Evolutionary conservation across 1,284 basidiomycete genomes (phyloP), one percentile per base, ranked within the genome.

Genomic region (Moesziomyces antarcticus): DNA sequence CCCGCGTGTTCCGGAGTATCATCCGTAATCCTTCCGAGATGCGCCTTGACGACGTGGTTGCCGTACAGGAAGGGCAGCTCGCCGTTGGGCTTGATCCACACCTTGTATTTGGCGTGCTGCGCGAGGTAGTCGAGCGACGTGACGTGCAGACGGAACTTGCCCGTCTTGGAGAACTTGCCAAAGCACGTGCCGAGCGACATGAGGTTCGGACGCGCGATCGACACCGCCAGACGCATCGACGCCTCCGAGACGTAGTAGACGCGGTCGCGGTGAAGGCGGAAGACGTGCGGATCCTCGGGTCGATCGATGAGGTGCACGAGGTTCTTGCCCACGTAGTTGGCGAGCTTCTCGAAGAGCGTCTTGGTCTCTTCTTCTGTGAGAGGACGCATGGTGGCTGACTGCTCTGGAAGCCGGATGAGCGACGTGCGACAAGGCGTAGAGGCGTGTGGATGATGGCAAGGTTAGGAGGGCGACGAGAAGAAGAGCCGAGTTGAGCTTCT

Each of bases 51-150:
- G 67, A 99, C 92, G 86, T 99, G 95, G 84, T 99, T 99, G 59
- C 97, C 97, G 82, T 99, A 99, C 51, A 99, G 86, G 88, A 97
- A 99, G 3, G 97, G 97, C 90, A 99, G 94, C 86, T 99, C 97
- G 81, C 97, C 97, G 73, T 99, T 97, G 16, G 95, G 92, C 85
- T 99, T 99, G 85, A 99, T 96, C 97, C 97, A 99, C 40, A 98
- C 90, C 89, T 99, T 99, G 88, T 95, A 94, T 86, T 97, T 98
- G 24, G 97, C 96, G 84, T 97, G 97, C 83, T 97, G 93, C 3
- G 94, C 93, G 56, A 99, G 86, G 83, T 93, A 92, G 83, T 99
- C 97, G 62, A 99, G 87, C 18, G 92, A 89, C 1, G 95, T 97
- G 75, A 99, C 90, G 81, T 98, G 95, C 68, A 99, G 87, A 87